phyloP scores from a whole-genome alignment of 176 grass and related monocot species.

The Dactylis glomerata region DNA sequence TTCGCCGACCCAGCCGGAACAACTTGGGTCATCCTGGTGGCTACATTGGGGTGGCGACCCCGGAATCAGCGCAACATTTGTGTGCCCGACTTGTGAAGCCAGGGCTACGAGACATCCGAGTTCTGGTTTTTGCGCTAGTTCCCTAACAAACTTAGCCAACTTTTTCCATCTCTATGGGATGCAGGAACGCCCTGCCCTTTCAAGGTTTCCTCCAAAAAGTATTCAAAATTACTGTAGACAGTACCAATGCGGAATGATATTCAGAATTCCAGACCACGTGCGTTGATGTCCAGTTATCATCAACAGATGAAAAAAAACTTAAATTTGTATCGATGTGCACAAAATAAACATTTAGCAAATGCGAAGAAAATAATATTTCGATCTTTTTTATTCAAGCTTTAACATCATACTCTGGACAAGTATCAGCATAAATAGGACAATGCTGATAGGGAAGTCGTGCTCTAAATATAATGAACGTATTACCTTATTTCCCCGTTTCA shows the following conservation, averaged over 20 bases:
- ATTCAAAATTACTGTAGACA: not conserved
- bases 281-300: not conserved
- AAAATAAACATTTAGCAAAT: not conserved
- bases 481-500: constrained; percentile 65
- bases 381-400: not conserved
- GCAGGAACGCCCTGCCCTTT: too few species aligned
- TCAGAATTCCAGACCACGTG: not conserved
- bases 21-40: too few species aligned
- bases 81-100: too few species aligned
- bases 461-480: not conserved
- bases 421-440: not conserved
- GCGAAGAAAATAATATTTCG: not conserved
- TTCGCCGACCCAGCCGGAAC: too few species aligned
- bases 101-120: too few species aligned
- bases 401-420: not conserved
- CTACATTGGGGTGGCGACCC: too few species aligned
- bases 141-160: too few species aligned
- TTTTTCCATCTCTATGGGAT: too few species aligned
- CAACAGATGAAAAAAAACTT: not conserved
- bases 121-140: too few species aligned
- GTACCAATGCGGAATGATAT: not conserved
- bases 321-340: not conserved
- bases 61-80: too few species aligned
- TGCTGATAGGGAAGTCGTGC: not conserved
- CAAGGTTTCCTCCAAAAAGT: too few species aligned